Percentiles rank a stretch among this genome's conserved stretches.
Evolutionary conservation across 2,329 filamentous ascomycete species (phyloP).

Genomic region (Catunica adiposa): DNA sequence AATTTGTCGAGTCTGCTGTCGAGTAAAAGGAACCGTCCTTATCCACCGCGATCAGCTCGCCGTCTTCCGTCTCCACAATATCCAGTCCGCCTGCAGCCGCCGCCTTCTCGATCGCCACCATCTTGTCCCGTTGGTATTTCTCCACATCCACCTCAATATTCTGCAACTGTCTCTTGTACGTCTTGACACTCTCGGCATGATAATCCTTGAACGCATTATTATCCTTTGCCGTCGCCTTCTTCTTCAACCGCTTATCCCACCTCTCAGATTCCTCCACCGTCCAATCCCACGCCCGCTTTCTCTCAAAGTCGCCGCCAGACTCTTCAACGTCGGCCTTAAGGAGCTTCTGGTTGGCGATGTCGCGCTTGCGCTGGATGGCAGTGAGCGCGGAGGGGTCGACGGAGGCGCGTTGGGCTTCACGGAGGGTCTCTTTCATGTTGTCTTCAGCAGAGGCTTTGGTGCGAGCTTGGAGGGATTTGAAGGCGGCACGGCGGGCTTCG

Average conservation of each 20-base stretch:
- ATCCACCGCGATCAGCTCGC: constrained; percentile 87
- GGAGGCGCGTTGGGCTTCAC: constrained; percentile 63
- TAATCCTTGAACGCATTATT: constrained; percentile 86
- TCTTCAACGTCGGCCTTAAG: constrained; percentile 82
- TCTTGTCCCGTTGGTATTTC: constrained; percentile 74
- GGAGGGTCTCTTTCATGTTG: constrained; percentile 71
- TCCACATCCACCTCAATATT: constrained; percentile 61
- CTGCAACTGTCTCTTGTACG: constrained; percentile 81
- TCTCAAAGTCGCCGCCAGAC: constrained; percentile 80
- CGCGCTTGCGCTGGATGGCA: constrained; percentile 68
- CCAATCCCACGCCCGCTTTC: constrained; percentile 98
- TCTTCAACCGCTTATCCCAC: constrained; percentile 82
- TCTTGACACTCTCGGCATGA: constrained; percentile 69
- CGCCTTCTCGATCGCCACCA: constrained; percentile 67
- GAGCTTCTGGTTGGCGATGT: constrained; percentile 79
- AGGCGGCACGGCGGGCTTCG: constrained; percentile 59
- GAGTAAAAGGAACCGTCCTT: constrained; percentile 82
- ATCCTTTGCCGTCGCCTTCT: constrained; percentile 66
- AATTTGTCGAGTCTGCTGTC: constrained; percentile 65
- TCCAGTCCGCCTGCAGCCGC: constrained; percentile 73
- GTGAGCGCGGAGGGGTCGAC: constrained; percentile 63
- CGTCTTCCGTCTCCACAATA: constrained; percentile 88
- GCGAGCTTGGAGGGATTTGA: constrained; percentile 73
- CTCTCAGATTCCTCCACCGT: constrained; percentile 84
- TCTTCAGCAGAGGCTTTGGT: constrained; percentile 53